A percentile compares a stretch with the other conserved stretches of the same genome.
Conservation (phyloP, 1,284 basidiomycete species). For the Irpex rosettiformis region DNA sequence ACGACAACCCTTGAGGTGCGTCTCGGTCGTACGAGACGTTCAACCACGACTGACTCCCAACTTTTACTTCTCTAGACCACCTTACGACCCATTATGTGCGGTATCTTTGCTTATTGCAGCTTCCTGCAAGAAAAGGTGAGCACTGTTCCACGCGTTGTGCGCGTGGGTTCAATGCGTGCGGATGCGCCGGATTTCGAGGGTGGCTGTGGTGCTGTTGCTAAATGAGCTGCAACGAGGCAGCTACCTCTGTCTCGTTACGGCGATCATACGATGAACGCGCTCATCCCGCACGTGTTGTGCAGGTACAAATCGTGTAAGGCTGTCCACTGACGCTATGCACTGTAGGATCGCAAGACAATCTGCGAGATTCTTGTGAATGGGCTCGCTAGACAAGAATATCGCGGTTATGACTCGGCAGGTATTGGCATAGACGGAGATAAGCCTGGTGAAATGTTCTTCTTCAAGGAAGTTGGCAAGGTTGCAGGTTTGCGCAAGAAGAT, state of each 20-base stretch:
- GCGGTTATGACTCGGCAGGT: constrained; percentile 97
- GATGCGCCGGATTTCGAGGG: constrained; percentile 1
- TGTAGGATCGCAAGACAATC: constrained; percentile 88
- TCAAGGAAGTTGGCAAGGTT: constrained; percentile 99
- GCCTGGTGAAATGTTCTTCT: constrained; percentile 75
- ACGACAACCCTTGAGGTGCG: neutral
- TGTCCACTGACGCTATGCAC: constrained; percentile 7
- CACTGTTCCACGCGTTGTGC: constrained; percentile 4
- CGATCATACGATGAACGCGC: neutral
- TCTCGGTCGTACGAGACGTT: neutral
- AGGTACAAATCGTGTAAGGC: neutral
- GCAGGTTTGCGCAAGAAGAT: constrained; percentile 92
- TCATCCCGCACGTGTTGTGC: constrained; percentile 1
- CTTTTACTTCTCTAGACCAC: neutral
- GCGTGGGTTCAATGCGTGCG: neutral
- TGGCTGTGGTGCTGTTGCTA: constrained; percentile 1
- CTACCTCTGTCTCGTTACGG: neutral
- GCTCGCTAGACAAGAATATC: constrained; percentile 94
- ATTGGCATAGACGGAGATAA: constrained; percentile 95
- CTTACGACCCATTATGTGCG: constrained; percentile 62
- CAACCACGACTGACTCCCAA: neutral
- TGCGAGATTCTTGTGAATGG: constrained; percentile 92
- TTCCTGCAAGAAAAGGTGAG: constrained; percentile 89
- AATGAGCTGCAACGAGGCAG: constrained; percentile 1
- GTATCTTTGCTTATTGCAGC: constrained; percentile 95